A percentile compares a stretch with the other conserved stretches of the same genome.
phyloP scores from a whole-genome alignment of 73 alveolate species.

The Paramecium pentaurelia region DNA sequence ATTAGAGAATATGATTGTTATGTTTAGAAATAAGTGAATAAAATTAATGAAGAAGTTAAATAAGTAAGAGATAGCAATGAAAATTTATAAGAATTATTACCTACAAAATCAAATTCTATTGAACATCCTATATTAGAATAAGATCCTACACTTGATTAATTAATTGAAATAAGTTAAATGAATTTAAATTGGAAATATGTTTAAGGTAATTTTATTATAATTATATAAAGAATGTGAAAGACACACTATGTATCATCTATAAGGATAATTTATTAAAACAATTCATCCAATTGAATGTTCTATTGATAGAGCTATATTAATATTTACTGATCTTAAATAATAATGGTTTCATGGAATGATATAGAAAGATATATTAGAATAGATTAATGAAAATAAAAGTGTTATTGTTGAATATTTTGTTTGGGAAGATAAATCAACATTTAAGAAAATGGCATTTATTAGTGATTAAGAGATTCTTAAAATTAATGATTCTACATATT shows the following conservation, averaged over 20 bases:
- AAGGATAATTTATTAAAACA: neutral
- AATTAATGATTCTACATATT: neutral
- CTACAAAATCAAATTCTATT: neutral
- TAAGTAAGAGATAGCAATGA: neutral
- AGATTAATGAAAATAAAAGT: neutral
- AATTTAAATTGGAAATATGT: neutral
- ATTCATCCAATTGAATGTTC: neutral
- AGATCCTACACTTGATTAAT: neutral
- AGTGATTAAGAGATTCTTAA: neutral
- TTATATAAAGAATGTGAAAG: neutral
- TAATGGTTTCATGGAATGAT: neutral
- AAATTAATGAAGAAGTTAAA: slow-evolving; percentile 3
- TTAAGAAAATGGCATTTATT: neutral
- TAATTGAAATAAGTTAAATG: neutral
- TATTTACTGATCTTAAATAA: neutral
- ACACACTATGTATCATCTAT: neutral
- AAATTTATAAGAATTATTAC: neutral
- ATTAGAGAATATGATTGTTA: neutral
- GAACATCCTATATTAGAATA: neutral
- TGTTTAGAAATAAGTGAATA: neutral
- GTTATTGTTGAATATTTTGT: neutral
- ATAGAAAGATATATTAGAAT: neutral
- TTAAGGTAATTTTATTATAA: neutral
- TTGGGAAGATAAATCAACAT: neutral
- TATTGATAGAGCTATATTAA: neutral